A percentile compares a stretch with the other conserved stretches of the same genome.
Evolutionary conservation across 345 rosid species (phyloP).

Genomic region (Eucalyptus marginata): DNA sequence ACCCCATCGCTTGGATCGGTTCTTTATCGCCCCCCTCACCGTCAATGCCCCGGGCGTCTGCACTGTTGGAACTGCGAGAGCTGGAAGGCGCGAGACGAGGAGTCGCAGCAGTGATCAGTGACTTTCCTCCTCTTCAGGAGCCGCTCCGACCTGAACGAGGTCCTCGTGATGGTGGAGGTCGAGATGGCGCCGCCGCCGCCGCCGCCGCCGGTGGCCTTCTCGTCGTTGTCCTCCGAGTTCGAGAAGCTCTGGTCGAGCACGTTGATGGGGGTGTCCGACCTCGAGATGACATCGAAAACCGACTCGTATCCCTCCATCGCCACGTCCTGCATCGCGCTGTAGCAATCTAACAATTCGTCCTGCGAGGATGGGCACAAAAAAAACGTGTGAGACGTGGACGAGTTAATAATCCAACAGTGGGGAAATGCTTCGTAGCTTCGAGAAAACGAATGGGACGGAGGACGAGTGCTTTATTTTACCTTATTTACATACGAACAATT

Average conservation of each 20-base stretch:
- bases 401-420: background rate
- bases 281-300: slow-evolving; percentile 8
- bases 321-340: slow-evolving; percentile 24
- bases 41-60: background rate
- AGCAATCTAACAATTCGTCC: slow-evolving; percentile 36
- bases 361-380: background rate
- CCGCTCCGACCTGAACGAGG: background rate
- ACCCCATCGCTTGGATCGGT: background rate
- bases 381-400: background rate
- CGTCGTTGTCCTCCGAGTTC: background rate
- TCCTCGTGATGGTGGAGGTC: slow-evolving; percentile 20
- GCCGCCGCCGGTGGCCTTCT: background rate
- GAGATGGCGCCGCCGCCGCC: background rate
- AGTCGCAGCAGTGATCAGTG: background rate
- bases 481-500: slow-evolving; percentile 19
- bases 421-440: background rate
- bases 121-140: background rate
- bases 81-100: background rate
- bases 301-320: slow-evolving; percentile 12
- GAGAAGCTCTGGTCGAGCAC: slow-evolving; percentile 25
- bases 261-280: slow-evolving; percentile 29
- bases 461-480: slow-evolving; percentile 1
- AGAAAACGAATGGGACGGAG: background rate
- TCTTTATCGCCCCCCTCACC: background rate
- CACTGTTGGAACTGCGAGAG: slow-evolving; percentile 11